Conservation (phyloP, 1,284 basidiomycete species). For the Leccinum pachyderme region DNA sequence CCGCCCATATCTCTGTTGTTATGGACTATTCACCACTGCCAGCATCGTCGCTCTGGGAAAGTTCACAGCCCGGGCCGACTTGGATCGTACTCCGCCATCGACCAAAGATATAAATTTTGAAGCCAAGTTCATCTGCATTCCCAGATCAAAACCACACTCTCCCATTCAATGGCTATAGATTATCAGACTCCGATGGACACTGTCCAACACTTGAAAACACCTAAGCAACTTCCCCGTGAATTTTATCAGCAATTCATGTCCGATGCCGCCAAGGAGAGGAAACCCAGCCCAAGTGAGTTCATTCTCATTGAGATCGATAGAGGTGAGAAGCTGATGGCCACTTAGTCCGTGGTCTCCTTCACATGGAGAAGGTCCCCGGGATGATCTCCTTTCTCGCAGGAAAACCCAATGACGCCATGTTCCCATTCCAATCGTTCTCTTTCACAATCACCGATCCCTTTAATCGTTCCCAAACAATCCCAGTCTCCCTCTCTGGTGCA, state of each 20-base stretch:
- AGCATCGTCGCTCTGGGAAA: neutral
- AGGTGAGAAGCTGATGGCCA: slow-evolving; percentile 7
- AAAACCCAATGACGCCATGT: slow-evolving; percentile 87
- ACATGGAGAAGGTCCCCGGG: slow-evolving; percentile 74
- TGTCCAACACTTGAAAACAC: neutral
- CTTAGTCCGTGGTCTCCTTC: slow-evolving; percentile 62
- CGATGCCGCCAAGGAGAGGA: slow-evolving; percentile 50
- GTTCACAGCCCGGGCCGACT: neutral
- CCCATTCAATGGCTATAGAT: slow-evolving; percentile 15
- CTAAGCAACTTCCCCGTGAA: slow-evolving; percentile 41
- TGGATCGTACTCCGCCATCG: neutral
- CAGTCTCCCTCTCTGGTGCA: slow-evolving; percentile 51
- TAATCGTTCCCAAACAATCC: slow-evolving; percentile 42
- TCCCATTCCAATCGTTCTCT: slow-evolving; percentile 81
- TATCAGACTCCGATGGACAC: neutral
- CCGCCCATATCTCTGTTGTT: neutral
- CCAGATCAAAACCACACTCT: neutral
- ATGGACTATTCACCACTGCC: neutral
- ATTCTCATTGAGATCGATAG: neutral
- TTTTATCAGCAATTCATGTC: slow-evolving; percentile 61
- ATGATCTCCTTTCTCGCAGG: slow-evolving; percentile 86
- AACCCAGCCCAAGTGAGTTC: slow-evolving; percentile 59
- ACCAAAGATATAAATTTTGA: slow-evolving; percentile 8
- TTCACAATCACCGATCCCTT: slow-evolving; percentile 53
- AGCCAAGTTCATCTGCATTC: neutral